Percentiles rank a stretch among this genome's conserved stretches.
Evolutionary conservation across 768 basidiomycete genomes (phyloP).

Genomic region (Rhodotorula sphaerocarpa): DNA sequence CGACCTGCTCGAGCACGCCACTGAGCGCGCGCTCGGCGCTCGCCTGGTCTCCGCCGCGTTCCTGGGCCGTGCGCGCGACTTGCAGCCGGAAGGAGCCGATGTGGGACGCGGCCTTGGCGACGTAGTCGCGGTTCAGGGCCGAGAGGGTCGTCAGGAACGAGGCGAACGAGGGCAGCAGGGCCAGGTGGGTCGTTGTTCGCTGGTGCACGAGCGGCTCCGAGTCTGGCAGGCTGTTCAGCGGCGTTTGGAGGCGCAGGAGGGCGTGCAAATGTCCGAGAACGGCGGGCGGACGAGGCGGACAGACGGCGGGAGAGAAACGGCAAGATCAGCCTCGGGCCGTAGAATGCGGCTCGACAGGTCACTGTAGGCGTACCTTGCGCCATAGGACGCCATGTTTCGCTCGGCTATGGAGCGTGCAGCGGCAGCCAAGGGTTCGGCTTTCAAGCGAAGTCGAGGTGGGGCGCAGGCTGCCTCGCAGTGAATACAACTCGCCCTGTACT

Average conservation of each 20-base stretch:
- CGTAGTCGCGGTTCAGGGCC: not conserved
- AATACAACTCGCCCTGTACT: too few species aligned
- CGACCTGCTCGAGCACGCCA: slow-evolving; percentile 19
- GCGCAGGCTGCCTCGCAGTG: too few species aligned
- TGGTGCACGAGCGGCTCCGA: slow-evolving; percentile 9
- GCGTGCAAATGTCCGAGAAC: too few species aligned
- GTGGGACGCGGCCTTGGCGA: slow-evolving; percentile 1
- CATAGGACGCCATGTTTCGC: slow-evolving; percentile 2
- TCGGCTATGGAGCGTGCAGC: too few species aligned
- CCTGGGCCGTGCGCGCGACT: not conserved
- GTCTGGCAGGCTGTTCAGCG: slow-evolving; percentile 23
- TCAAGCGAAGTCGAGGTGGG: too few species aligned
- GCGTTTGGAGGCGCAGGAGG: not conserved
- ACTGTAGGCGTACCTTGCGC: not conserved
- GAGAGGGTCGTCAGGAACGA: slow-evolving; percentile 12
- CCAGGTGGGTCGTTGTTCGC: slow-evolving; percentile 3
- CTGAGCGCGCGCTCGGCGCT: slow-evolving; percentile 12
- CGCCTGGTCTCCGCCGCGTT: not conserved
- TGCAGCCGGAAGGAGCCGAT: slow-evolving; percentile 11
- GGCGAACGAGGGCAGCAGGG: slow-evolving; percentile 18
- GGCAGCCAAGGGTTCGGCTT: too few species aligned
- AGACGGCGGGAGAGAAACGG: too few species aligned
- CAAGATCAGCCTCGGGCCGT: too few species aligned
- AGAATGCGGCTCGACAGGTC: too few species aligned
- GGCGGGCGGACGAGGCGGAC: too few species aligned